Base-by-base conservation (phyloP, 345 rosid genomes). In the Hibiscus syriacus region DNA sequence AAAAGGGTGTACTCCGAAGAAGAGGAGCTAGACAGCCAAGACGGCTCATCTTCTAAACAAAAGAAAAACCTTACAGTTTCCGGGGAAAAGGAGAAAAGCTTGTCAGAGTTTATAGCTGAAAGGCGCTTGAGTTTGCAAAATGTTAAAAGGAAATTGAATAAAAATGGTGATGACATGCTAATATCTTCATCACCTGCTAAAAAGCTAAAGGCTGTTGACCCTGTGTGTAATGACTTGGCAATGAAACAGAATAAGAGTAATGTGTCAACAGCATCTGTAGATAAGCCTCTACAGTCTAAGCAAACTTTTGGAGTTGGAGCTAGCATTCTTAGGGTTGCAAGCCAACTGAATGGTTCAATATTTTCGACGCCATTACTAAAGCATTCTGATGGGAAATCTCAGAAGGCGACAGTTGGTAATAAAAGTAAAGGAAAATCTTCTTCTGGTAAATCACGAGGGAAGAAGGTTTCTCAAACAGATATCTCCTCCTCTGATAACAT, bases 31-130 rank as follows among this genome's bases (percentile, higher is more conserved):
- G 72, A 75, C 63, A 68, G 54, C 56, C 62, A 36, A 70, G 79
- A 64, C 63, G 53, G 10, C 5, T n/a, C 2, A 7, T 34, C 50
- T 45, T 45, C 50, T 45, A 45, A 45, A 45, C 50, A 45, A 16
- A 45, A 45, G 50, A 68, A 72, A 73, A 69, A 26, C 25, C 77
- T 38, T 29, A 61, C 34, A 20, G 55, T 32, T 72, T 68, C 69
- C 1, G 66, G 63, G 64, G 71, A 81, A 79, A 86, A 80, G 61
- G 86, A 90, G 80, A 80, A 82, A 75, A 84, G 87, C 64, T 79
- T 92, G 82, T 82, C 74, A 16, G 90, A 82, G n/a, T 74, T 78
- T 57, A 55, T 88, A 71, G 82, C 83, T 53, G 83, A 78, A 74
- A 81, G 68, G 75, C 78, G 71, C 46, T 65, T 63, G 67, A 74